Conservation (phyloP, 176 grass and related monocot species). For the Alloteropsis semialata region DNA sequence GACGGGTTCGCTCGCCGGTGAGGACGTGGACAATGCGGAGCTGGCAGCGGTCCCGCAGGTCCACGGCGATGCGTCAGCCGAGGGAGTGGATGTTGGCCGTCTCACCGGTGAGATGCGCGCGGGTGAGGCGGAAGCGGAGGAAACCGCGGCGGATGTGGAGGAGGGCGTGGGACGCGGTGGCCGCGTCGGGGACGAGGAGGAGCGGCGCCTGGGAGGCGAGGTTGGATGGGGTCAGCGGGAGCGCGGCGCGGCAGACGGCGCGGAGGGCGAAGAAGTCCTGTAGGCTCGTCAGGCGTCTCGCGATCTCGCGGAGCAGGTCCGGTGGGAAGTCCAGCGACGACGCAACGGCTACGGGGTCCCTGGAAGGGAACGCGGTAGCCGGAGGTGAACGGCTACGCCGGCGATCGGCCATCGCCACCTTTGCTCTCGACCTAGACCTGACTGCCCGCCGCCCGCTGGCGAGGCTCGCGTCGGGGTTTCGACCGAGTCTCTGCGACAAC, state of each 20-base stretch:
- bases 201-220: constrained; percentile 35
- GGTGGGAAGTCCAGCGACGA: constrained; percentile 29
- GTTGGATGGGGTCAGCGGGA: not conserved
- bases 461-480: too few species aligned
- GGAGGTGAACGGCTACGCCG: not conserved
- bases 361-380: not conserved
- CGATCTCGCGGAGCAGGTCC: constrained; percentile 27
- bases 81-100: not conserved
- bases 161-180: constrained; percentile 26
- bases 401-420: too few species aligned
- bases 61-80: not conserved
- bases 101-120: not conserved
- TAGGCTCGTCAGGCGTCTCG: constrained; percentile 36
- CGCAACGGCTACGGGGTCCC: not conserved
- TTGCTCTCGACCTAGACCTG: too few species aligned
- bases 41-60: not conserved
- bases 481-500: too few species aligned
- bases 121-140: constrained; percentile 21
- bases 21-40: constrained; percentile 37
- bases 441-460: too few species aligned
- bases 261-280: constrained; percentile 49
- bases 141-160: constrained; percentile 23
- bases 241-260: constrained; percentile 25
- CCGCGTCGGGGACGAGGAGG: constrained; percentile 29
- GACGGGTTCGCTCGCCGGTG: constrained; percentile 24